Base-by-base conservation (phyloP, 2,329 filamentous ascomycete species). In the Pezicula rhizophila region DNA sequence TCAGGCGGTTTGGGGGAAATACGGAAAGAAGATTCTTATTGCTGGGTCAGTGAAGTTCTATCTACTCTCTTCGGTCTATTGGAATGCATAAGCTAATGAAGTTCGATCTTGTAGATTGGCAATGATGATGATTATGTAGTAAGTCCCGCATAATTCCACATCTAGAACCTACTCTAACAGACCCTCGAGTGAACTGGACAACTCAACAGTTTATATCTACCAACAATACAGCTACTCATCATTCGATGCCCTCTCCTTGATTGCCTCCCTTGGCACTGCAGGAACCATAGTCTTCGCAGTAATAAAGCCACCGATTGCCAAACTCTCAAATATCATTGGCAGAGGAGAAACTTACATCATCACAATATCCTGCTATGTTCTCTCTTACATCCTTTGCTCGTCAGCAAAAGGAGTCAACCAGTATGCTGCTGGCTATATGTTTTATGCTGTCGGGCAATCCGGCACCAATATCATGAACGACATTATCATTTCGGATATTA, bases 401-500 rank as follows among this genome's bases (percentile, higher is more conserved):
- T 72, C 74, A 0, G 75, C 77, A 2, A 68, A 68, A 20, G 73
- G 69, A 47, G 72, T 83, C 44, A 65, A 72, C 23, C 72, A 75
- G 5, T 79, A 78, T 42, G 69, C 75, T 0, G 72, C 70, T 3
- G 76, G 75, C 1, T 70, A 78, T 53, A 71, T 83, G 10, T 80
- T 84, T 62, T 80, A 82, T 48, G 71, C 74, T 0, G 70, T 81
- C 6, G 81, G 80, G 2, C 73, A 74, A 43, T 80, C 79, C 0
- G 80, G 79, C 2, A 71, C 82, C 6, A 77, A 80, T 48, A 75
- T 84, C 25, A 68, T 82, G 43, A 79, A 80, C 57, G 79, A 83
- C 53, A 78, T 85, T 45, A 79, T 84, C 55, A 75, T 83, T 37
- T 78, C 79, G 1, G 82, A 85, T 59, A 74, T 80, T n/a, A 81